Conservation (phyloP, 208 protist genomes). For the Herpetomonas muscarum region DNA sequence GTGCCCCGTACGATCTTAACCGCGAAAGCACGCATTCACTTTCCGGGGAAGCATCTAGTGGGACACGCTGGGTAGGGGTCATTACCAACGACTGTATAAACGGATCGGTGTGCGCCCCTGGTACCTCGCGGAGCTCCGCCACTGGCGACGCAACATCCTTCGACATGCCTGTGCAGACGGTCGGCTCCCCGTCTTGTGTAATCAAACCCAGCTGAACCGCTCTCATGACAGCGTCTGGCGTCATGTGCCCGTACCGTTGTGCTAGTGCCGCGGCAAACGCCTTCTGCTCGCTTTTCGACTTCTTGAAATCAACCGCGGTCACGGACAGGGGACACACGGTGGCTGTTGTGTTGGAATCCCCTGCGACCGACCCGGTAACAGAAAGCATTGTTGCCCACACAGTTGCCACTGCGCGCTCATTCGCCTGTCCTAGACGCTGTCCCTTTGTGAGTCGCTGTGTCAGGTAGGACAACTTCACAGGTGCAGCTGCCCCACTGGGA, state of each 20-base stretch:
- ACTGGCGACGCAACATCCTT: not conserved
- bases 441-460: not conserved
- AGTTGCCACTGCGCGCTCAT: not conserved
- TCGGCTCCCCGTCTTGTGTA: conserved; percentile 15
- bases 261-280: conserved; percentile 42
- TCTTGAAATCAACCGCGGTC: conserved; percentile 43
- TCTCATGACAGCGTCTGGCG: conserved; percentile 23
- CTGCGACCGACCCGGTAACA: not conserved
- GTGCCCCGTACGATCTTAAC: too few species aligned
- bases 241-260: conserved; percentile 34
- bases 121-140: too few species aligned
- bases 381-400: conserved; percentile 6
- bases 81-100: too few species aligned
- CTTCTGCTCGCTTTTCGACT: conserved; percentile 62
- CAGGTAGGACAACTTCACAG: conserved; percentile 12
- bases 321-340: conserved; percentile 4
- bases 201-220: conserved; percentile 42
- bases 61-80: too few species aligned
- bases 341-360: not conserved
- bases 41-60: too few species aligned
- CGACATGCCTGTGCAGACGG: not conserved
- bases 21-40: too few species aligned
- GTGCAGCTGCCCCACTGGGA: not conserved
- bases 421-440: not conserved
- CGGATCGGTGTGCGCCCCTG: too few species aligned